Evolutionary conservation across 2,329 filamentous ascomycete species (phyloP).

Genomic region (Cladobotryum mycophilum): DNA sequence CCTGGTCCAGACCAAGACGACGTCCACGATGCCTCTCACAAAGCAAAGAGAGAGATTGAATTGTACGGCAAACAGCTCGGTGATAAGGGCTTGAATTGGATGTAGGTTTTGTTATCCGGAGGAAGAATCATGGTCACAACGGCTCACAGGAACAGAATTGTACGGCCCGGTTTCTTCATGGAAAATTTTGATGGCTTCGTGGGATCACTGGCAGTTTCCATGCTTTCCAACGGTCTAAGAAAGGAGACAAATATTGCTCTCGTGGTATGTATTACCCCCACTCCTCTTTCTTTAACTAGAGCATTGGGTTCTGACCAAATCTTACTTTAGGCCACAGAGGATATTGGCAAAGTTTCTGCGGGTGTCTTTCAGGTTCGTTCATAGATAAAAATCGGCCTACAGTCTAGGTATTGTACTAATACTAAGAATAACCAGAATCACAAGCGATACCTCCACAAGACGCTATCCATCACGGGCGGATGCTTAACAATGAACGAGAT

Average conservation of each 20-base stretch:
- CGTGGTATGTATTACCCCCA: too few species aligned
- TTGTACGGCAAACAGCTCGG: slow-evolving; percentile 1
- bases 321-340: too few species aligned
- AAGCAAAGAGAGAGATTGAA: slow-evolving; percentile 4
- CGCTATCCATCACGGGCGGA: slow-evolving; percentile 1
- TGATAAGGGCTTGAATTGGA: slow-evolving; percentile 6
- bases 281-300: too few species aligned
- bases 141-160: not conserved
- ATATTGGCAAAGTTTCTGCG: too few species aligned
- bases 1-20: not conserved
- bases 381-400: too few species aligned
- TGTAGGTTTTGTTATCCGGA: not conserved
- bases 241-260: not conserved
- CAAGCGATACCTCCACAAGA: slow-evolving; percentile 2
- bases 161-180: slow-evolving; percentile 9
- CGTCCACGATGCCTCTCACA: slow-evolving; percentile 1
- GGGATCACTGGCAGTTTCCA: slow-evolving; percentile 1
- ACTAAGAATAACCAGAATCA: not conserved
- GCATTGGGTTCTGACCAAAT: too few species aligned
- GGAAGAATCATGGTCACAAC: too few species aligned
- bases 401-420: too few species aligned
- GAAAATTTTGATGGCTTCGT: slow-evolving; percentile 9
- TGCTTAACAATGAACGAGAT: slow-evolving; percentile 1
- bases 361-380: too few species aligned
- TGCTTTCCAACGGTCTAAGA: slow-evolving; percentile 2